These are phyloP conservation scores for Bothriochloa decipiens DNA, from an alignment of 176 grass and related monocot genomes.

Conservation along the genomic window DNA sequence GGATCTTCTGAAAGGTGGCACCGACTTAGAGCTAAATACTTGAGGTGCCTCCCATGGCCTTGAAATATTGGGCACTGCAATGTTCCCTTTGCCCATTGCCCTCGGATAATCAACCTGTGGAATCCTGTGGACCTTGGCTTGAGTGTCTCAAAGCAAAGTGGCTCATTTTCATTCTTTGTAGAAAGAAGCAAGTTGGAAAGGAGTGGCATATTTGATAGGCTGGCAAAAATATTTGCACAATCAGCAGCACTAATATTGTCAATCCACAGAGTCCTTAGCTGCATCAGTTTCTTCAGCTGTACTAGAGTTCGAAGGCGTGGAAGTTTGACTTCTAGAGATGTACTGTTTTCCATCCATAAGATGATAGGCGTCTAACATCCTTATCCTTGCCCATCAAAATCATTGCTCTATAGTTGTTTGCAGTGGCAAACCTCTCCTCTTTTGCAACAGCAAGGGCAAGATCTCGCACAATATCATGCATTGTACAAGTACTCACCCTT, in stretches of 20 bases:
- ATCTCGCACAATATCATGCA: no score
- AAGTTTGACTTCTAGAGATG: neutral
- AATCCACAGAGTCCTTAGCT: conserved; percentile 20
- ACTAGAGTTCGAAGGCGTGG: conserved; percentile 29
- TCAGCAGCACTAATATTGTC: conserved; percentile 12
- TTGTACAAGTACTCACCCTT: no score
- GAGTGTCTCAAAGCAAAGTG: neutral
- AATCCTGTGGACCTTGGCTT: neutral
- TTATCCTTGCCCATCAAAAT: neutral
- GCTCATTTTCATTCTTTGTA: conserved; percentile 10
- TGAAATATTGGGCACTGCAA: conserved; percentile 13
- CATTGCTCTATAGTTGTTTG: no score
- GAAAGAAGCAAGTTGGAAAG: conserved; percentile 36
- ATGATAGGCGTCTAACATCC: neutral
- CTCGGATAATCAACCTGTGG: neutral
- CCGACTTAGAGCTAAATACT: conserved; percentile 36
- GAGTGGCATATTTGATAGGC: conserved; percentile 1
- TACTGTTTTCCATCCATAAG: conserved; percentile 9
- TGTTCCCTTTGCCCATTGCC: neutral
- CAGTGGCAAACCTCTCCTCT: no score
- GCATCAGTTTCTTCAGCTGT: conserved; percentile 35
- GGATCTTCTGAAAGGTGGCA: conserved; percentile 22
- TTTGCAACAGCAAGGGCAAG: no score
- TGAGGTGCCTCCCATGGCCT: neutral
- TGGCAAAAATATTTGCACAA: neutral